phyloP scores from a whole-genome alignment of 2,329 filamentous ascomycete species.

The Fusarium sp. region DNA sequence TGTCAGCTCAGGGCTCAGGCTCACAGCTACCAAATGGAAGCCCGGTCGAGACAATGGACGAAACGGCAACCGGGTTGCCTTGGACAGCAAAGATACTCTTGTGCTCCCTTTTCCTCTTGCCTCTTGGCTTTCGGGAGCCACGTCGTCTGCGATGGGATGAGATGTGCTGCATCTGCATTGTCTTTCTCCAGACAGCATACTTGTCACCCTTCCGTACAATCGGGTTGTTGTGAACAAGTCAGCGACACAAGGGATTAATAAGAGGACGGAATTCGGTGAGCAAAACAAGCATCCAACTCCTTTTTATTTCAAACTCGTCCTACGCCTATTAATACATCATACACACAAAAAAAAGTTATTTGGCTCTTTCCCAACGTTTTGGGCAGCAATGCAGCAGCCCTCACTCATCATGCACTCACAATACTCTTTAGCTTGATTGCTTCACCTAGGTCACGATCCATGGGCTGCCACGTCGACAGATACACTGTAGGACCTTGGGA shows the following conservation, averaged over 20 bases:
- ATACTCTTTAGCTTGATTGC: constrained; percentile 3
- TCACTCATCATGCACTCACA: not conserved
- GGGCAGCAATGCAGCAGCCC: constrained; percentile 32
- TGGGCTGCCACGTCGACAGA: constrained; percentile 22
- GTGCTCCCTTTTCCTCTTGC: constrained; percentile 6
- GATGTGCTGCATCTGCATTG: constrained; percentile 22
- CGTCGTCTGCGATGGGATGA: constrained; percentile 15
- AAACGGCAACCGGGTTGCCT: constrained; percentile 13
- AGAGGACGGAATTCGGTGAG: not conserved
- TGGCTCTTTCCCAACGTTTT: constrained; percentile 3
- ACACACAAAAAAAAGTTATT: not conserved
- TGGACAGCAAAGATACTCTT: constrained; percentile 14
- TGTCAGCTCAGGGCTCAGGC: constrained; percentile 25
- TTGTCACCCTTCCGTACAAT: not conserved
- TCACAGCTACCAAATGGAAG: constrained; percentile 1
- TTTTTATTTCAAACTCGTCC: not conserved
- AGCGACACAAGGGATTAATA: not conserved
- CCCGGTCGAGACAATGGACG: constrained; percentile 13
- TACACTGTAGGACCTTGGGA: not conserved
- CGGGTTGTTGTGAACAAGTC: not conserved
- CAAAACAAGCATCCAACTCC: not conserved
- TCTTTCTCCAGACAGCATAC: not conserved
- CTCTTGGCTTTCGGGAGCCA: constrained; percentile 9
- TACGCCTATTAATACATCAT: constrained; percentile 17
- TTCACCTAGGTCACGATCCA: constrained; percentile 11